A percentile compares a stretch with the other conserved stretches of the same genome.
phyloP scores from a whole-genome alignment of 495 filamentous ascomycete species.

The Hypoxylon fuscum region DNA sequence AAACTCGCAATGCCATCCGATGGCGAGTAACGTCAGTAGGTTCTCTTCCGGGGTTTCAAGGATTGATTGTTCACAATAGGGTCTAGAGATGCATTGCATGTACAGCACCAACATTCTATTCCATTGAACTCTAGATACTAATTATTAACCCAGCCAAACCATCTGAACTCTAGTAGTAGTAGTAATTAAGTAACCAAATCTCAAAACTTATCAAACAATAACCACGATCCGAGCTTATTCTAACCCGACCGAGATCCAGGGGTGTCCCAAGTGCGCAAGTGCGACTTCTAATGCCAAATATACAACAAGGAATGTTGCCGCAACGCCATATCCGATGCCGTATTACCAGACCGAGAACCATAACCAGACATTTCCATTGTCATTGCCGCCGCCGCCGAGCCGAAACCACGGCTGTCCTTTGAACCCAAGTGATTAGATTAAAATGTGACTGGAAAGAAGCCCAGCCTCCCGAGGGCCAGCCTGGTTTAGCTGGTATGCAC shows the following conservation, averaged over 20 bases:
- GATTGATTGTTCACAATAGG: neutral
- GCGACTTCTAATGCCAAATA: slow-evolving; percentile 19
- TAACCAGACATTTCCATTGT: neutral
- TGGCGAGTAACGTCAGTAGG: neutral
- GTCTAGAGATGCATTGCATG: neutral
- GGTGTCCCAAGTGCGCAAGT: slow-evolving; percentile 8
- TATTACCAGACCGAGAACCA: slow-evolving; percentile 15
- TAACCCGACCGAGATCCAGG: neutral
- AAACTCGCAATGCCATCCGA: neutral
- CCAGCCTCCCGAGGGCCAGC: slow-evolving; percentile 33
- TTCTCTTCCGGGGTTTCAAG: neutral
- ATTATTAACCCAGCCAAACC: slow-evolving; percentile 1
- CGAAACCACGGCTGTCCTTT: neutral
- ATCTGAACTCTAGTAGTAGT: slow-evolving; percentile 12
- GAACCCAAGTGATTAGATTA: slow-evolving; percentile 14
- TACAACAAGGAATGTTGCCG: slow-evolving; percentile 20
- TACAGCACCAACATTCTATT: slow-evolving; percentile 16
- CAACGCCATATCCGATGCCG: slow-evolving; percentile 37
- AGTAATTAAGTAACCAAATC: slow-evolving; percentile 11
- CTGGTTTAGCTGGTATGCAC: slow-evolving; percentile 20
- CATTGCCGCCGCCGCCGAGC: slow-evolving; percentile 20
- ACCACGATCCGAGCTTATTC: slow-evolving; percentile 4
- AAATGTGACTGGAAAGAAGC: slow-evolving; percentile 18
- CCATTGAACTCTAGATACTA: slow-evolving; percentile 17
- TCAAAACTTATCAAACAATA: slow-evolving; percentile 12